These are phyloP conservation scores for Seminavis robusta DNA, from an alignment of 108 stramenopile genomes.

Conservation along the genomic window DNA sequence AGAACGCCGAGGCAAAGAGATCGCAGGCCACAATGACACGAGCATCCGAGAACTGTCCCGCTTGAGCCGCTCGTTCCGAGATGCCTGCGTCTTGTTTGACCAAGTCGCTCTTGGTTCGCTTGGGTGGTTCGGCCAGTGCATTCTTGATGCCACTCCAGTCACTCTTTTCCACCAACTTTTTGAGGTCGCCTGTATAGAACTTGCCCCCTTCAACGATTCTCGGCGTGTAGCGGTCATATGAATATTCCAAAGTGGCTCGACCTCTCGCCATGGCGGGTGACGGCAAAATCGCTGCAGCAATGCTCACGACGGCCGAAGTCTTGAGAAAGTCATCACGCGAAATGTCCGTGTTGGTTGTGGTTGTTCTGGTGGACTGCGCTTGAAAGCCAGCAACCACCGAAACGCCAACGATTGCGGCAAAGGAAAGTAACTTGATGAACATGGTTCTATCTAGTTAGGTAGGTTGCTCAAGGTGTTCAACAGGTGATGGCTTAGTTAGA, in stretches of 20 bases:
- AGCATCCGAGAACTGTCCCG: slow-evolving; percentile 73
- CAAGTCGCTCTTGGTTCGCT: slow-evolving; percentile 71
- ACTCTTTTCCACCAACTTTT: slow-evolving; percentile 44
- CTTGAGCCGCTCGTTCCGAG: slow-evolving; percentile 66
- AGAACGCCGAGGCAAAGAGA: slow-evolving; percentile 76
- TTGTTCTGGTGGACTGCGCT: too few relatives aligned
- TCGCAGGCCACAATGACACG: slow-evolving; percentile 64
- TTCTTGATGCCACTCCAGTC: slow-evolving; percentile 57
- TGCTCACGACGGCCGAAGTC: slow-evolving; percentile 15
- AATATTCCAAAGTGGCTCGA: slow-evolving; percentile 67
- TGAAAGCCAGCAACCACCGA: too few relatives aligned
- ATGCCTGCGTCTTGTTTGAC: slow-evolving; percentile 69
- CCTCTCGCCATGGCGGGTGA: slow-evolving; percentile 60
- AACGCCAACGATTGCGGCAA: too few relatives aligned
- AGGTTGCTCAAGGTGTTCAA: too few relatives aligned
- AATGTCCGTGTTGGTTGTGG: too few relatives aligned
- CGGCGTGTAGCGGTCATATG: slow-evolving; percentile 72
- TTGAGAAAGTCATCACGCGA: slow-evolving; percentile 36
- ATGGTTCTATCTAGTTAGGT: too few relatives aligned
- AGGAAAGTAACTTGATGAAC: too few relatives aligned
- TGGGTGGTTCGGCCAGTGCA: slow-evolving; percentile 66
- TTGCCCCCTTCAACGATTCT: slow-evolving; percentile 76
- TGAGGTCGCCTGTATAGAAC: slow-evolving; percentile 56
- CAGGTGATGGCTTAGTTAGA: too few relatives aligned
- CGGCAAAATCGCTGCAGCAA: slow-evolving; percentile 12